phyloP scores from a whole-genome alignment of 2,329 filamentous ascomycete species.

The Phyllosticta paracitricarpa region DNA sequence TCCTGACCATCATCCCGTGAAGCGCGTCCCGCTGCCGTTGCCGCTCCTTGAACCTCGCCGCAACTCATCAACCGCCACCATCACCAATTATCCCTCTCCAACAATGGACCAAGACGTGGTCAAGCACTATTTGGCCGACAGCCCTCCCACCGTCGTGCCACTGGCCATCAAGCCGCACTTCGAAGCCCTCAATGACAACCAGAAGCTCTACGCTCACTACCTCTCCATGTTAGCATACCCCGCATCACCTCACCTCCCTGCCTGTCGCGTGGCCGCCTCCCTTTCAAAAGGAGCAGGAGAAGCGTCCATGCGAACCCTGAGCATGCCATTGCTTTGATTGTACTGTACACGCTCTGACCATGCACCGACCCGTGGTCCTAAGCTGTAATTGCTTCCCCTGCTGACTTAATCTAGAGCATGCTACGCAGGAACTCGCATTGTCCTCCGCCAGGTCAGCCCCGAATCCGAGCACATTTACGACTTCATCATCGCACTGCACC shows the following conservation, averaged over 20 bases:
- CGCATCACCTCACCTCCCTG: not conserved
- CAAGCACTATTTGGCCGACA: constrained; percentile 78
- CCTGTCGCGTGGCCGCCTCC: not conserved
- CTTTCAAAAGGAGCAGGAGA: not conserved
- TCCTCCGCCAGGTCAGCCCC: constrained; percentile 42
- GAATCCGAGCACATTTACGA: constrained; percentile 46
- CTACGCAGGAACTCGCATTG: constrained; percentile 40
- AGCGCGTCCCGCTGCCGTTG: constrained; percentile 2
- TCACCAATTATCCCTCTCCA: constrained; percentile 8
- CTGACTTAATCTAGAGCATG: constrained; percentile 27
- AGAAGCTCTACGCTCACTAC: constrained; percentile 84
- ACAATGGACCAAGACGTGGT: constrained; percentile 35
- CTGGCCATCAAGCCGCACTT: constrained; percentile 92
- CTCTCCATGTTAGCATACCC: constrained; percentile 25
- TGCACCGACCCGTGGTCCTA: not conserved
- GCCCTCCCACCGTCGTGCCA: constrained; percentile 76
- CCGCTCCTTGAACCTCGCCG: constrained; percentile 6
- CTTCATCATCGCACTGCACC: constrained; percentile 43
- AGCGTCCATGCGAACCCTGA: not conserved
- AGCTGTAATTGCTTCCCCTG: not conserved
- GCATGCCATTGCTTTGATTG: not conserved
- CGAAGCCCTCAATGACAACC: constrained; percentile 59
- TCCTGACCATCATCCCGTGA: not conserved
- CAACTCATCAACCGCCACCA: constrained; percentile 4
- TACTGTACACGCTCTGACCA: not conserved